A percentile compares a stretch with the other conserved stretches of the same genome.
These are phyloP conservation scores for Penicillium sumatraense DNA, from an alignment of 2,329 filamentous ascomycete species.

Conservation along the genomic window DNA sequence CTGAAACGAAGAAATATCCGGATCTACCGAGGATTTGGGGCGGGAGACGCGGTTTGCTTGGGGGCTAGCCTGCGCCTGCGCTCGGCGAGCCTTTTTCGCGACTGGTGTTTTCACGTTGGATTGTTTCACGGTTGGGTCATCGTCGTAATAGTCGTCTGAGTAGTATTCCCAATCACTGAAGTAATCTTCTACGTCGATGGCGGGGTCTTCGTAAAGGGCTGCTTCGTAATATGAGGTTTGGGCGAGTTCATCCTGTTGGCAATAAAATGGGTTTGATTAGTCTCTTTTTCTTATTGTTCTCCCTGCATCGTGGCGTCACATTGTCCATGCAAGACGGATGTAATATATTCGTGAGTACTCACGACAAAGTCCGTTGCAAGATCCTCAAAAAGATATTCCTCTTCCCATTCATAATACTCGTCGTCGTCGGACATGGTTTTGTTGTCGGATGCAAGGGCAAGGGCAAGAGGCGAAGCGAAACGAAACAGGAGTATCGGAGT, in stretches of 20 bases:
- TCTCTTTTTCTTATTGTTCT: background rate
- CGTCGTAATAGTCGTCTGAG: slow-evolving; percentile 51
- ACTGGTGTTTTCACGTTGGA: slow-evolving; percentile 18
- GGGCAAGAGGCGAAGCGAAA: too few species aligned
- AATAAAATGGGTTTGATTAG: slow-evolving; percentile 7
- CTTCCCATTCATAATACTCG: slow-evolving; percentile 42
- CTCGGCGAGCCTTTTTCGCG: slow-evolving; percentile 20
- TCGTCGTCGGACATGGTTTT: slow-evolving; percentile 44
- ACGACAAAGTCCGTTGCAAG: slow-evolving; percentile 41
- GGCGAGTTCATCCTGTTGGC: slow-evolving; percentile 50
- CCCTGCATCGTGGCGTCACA: background rate
- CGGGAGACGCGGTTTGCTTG: slow-evolving; percentile 3
- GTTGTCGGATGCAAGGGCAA: background rate
- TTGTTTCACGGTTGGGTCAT: slow-evolving; percentile 42
- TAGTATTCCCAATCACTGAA: slow-evolving; percentile 53
- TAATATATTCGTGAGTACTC: too few species aligned
- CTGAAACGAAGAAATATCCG: slow-evolving; percentile 39
- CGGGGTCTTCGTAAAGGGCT: slow-evolving; percentile 44
- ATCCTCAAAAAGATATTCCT: slow-evolving; percentile 41
- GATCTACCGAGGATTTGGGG: slow-evolving; percentile 14
- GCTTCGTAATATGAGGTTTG: slow-evolving; percentile 46
- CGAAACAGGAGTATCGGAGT: too few species aligned
- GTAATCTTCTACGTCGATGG: slow-evolving; percentile 43
- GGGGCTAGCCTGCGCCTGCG: slow-evolving; percentile 13
- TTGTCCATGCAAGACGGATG: background rate